phyloP scores from a whole-genome alignment of 805 yeast species.

The Schwanniomyces yamadae region DNA sequence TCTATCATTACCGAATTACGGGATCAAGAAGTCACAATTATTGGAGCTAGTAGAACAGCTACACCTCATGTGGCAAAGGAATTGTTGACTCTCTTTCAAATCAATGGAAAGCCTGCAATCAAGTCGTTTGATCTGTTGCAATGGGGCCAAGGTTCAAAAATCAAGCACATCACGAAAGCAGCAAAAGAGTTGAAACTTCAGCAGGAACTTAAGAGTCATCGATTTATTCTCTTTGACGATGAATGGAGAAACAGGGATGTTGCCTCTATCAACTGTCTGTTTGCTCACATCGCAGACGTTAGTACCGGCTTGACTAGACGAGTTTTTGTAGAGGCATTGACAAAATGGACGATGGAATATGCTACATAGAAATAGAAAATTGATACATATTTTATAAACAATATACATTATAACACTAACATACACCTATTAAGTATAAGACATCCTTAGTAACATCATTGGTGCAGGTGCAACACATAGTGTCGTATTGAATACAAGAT shows the following conservation, averaged over 20 bases:
- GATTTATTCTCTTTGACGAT: conserved; percentile 66
- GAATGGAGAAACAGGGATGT: conserved; percentile 79
- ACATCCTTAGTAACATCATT: background rate
- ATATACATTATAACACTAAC: background rate
- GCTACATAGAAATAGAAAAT: no score
- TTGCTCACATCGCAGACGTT: conserved; percentile 61
- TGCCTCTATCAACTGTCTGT: conserved; percentile 64
- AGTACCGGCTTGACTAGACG: conserved; percentile 54
- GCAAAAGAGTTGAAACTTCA: conserved; percentile 47
- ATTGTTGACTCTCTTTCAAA: conserved; percentile 51
- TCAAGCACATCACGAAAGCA: conserved; percentile 52
- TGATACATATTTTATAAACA: conserved; percentile 1
- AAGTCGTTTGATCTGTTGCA: conserved; percentile 56
- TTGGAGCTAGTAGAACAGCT: conserved; percentile 78
- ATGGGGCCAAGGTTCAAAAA: conserved; percentile 69
- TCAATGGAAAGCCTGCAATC: conserved; percentile 54
- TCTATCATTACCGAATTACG: conserved; percentile 55
- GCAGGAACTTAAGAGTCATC: conserved; percentile 43
- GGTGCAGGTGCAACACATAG: background rate
- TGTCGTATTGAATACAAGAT: conserved; percentile 3
- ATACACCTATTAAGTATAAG: background rate
- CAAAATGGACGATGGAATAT: conserved; percentile 25
- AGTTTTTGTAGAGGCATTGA: conserved; percentile 47
- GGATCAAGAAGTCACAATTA: conserved; percentile 47
- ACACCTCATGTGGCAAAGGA: conserved; percentile 76